Percentiles rank a stretch among this genome's conserved stretches.
Conservation (phyloP, 805 yeast species). For the Kodamaea nitidulidarum region DNA sequence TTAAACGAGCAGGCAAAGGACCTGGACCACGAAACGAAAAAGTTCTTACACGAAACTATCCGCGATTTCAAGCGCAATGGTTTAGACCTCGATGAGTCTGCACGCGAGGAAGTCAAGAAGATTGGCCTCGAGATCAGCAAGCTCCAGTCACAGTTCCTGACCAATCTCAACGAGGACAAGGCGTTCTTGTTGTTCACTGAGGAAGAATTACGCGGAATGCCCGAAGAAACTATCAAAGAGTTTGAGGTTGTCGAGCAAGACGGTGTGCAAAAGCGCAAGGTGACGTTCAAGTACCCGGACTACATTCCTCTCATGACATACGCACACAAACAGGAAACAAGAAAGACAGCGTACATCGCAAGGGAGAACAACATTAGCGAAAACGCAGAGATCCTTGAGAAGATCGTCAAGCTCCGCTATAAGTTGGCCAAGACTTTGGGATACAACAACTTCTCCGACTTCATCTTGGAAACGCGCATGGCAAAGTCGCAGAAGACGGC, state of each 20-base stretch:
- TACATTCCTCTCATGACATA: conserved; percentile 71
- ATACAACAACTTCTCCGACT: conserved; percentile 65
- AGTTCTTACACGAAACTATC: conserved; percentile 55
- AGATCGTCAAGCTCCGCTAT: conserved; percentile 60
- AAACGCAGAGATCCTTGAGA: conserved; percentile 56
- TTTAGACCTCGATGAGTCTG: conserved; percentile 52
- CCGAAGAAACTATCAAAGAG: conserved; percentile 56
- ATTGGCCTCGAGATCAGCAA: conserved; percentile 58
- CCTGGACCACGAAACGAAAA: conserved; percentile 50
- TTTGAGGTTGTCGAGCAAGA: conserved; percentile 46
- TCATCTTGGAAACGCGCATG: conserved; percentile 72
- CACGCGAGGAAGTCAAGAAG: conserved; percentile 52
- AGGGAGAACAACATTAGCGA: conserved; percentile 65
- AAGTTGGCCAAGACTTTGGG: conserved; percentile 62
- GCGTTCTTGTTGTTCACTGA: conserved; percentile 56
- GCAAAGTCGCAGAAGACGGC: conserved; percentile 67
- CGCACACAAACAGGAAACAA: conserved; percentile 59
- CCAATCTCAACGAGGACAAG: conserved; percentile 68
- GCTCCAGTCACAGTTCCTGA: conserved; percentile 53
- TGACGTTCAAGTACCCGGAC: conserved; percentile 82
- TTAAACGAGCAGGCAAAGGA: conserved; percentile 33
- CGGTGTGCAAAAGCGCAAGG: conserved; percentile 37
- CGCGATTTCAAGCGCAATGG: conserved; percentile 65
- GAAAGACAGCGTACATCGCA: conserved; percentile 61
- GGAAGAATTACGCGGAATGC: conserved; percentile 72